A percentile compares a stretch with the other conserved stretches of the same genome.
Evolutionary conservation across 2,329 filamentous ascomycete species (phyloP).

Genomic region (Colletotrichum sp.): DNA sequence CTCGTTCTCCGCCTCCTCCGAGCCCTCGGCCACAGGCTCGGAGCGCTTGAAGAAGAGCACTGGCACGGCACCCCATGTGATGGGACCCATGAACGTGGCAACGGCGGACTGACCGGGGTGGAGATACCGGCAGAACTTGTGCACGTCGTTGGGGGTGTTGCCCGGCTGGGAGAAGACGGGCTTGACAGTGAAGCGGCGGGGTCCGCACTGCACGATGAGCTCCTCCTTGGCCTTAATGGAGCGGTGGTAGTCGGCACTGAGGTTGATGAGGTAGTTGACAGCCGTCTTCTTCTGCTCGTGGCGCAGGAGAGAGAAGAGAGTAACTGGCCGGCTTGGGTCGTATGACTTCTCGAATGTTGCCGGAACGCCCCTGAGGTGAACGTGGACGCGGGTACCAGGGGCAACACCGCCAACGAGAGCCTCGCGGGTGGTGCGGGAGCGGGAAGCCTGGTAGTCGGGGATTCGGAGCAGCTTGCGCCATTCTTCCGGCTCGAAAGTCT

Average conservation of each 20-base stretch:
- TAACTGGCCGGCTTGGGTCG: conserved; percentile 64
- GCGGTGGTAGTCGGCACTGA: conserved; percentile 76
- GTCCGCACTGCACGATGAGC: conserved; percentile 88
- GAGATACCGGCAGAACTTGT: conserved; percentile 93
- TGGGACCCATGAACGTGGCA: conserved; percentile 86
- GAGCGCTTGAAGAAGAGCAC: conserved; percentile 83
- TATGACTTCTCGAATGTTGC: conserved; percentile 49
- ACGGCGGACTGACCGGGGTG: conserved; percentile 91
- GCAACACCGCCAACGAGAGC: conserved; percentile 87
- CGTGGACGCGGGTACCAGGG: conserved; percentile 81
- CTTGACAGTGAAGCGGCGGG: conserved; percentile 85
- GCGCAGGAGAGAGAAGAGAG: conserved; percentile 84
- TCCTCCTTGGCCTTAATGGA: conserved; percentile 93
- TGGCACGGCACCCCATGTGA: conserved; percentile 93
- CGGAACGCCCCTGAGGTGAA: conserved; percentile 69
- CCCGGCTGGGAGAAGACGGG: conserved; percentile 90
- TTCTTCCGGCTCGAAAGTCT: conserved; percentile 84
- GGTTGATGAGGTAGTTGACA: conserved; percentile 87
- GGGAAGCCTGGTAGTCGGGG: conserved; percentile 86
- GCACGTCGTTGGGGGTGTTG: conserved; percentile 92
- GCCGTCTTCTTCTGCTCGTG: conserved; percentile 95
- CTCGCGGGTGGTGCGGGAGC: conserved; percentile 78
- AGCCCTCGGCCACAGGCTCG: conserved; percentile 40
- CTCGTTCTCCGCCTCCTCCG: conserved; percentile 44
- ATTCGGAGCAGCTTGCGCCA: conserved; percentile 88